phyloP scores from a whole-genome alignment of 495 filamentous ascomycete genomes.

The Daldinia grandis region DNA sequence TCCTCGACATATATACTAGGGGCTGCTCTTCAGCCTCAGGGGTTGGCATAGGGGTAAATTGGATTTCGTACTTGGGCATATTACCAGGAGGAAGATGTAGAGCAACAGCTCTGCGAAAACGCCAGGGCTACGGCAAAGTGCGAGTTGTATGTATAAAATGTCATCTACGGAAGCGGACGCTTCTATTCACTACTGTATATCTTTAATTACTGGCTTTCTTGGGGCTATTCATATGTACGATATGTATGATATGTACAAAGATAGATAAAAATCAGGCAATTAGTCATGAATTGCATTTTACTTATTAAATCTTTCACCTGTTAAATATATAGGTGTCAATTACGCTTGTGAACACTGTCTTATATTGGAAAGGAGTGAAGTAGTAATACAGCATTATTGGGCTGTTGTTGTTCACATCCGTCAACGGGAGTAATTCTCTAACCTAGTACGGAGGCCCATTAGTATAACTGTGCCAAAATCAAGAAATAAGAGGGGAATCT shows the following conservation, averaged over 20 bases:
- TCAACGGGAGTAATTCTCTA: no score
- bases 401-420: no score
- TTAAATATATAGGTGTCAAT: neutral
- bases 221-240: neutral
- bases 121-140: neutral
- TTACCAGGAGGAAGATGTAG: neutral
- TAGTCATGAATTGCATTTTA: neutral
- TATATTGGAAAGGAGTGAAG: no score
- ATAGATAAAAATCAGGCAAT: neutral
- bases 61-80: neutral
- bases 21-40: slow-evolving; percentile 31
- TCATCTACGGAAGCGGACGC: neutral
- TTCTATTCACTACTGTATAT: slow-evolving; percentile 1
- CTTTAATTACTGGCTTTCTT: neutral
- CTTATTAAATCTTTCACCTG: neutral
- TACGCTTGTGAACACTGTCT: no score
- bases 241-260: no score
- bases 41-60: slow-evolving; percentile 4
- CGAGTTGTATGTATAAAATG: neutral
- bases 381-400: no score
- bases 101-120: neutral
- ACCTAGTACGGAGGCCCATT: no score
- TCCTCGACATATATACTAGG: slow-evolving; percentile 40
- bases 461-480: no score
- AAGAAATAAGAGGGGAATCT: no score